Conservation (phyloP, 257 asterid genomes). For the Scutellaria baicalensis region DNA sequence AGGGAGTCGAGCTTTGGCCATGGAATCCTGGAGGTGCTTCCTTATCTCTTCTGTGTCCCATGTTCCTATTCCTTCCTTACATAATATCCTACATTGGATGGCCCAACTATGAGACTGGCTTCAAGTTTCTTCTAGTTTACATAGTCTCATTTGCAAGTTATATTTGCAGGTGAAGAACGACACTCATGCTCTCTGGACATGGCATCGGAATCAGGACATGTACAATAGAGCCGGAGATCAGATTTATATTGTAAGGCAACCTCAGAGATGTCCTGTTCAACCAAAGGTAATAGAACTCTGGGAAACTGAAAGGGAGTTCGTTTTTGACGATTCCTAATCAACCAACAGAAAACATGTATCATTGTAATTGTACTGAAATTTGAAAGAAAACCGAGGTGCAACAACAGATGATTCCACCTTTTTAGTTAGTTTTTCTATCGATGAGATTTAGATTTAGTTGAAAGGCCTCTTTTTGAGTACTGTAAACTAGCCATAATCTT, state of each 20-base stretch:
- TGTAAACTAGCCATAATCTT: background rate
- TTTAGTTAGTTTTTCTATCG: background rate
- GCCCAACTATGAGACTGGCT: background rate
- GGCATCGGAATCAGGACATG: slow-evolving; percentile 93
- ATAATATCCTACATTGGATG: background rate
- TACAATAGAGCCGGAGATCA: slow-evolving; percentile 65
- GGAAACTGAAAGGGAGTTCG: background rate
- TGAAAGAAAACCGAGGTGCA: background rate
- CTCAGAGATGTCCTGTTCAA: slow-evolving; percentile 47
- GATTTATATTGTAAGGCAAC: slow-evolving; percentile 80
- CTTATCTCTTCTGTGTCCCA: background rate
- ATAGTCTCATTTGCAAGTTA: background rate
- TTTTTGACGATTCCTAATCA: background rate
- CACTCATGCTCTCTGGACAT: slow-evolving; percentile 92
- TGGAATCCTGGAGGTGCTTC: slow-evolving; percentile 76
- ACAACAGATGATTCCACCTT: background rate
- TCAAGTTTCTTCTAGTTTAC: background rate
- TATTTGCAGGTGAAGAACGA: slow-evolving; percentile 64
- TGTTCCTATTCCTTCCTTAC: too few species aligned
- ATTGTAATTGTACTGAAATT: background rate
- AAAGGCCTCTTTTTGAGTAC: background rate
- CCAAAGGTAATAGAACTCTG: slow-evolving; percentile 39
- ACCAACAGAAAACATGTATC: background rate
- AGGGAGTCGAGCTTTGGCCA: slow-evolving; percentile 93
- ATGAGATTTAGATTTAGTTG: background rate